phyloP scores from a whole-genome alignment of 768 basidiomycete genomes.

The Leucogyrophana mollusca region DNA sequence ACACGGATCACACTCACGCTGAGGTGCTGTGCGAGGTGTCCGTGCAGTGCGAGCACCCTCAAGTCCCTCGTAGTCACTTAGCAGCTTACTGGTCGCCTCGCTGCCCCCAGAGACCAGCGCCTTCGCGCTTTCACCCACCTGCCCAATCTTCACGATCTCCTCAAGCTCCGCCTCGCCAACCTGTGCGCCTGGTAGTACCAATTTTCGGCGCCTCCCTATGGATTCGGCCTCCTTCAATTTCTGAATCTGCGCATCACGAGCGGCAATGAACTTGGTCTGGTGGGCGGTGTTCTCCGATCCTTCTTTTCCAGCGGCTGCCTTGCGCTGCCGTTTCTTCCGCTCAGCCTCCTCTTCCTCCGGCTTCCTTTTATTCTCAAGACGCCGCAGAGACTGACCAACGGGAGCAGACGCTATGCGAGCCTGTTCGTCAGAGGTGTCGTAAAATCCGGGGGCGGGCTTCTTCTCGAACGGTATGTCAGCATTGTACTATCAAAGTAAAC shows the following conservation, averaged over 20 bases:
- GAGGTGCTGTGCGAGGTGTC: conserved; percentile 92
- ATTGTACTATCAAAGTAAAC: conserved; percentile 89
- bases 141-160: conserved; percentile 98
- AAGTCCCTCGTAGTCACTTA: conserved; percentile 92
- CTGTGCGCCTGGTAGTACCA: conserved; percentile 85
- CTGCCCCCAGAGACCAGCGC: conserved; percentile 79
- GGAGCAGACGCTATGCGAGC: conserved; percentile 84
- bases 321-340: conserved; percentile 84
- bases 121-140: conserved; percentile 86
- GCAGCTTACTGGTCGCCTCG: conserved; percentile 79
- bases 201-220: conserved; percentile 82
- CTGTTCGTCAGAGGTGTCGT: conserved; percentile 94
- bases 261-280: conserved; percentile 95
- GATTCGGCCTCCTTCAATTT: conserved; percentile 97
- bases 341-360: conserved; percentile 94
- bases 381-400: conserved; percentile 85
- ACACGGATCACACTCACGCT: conserved; percentile 59
- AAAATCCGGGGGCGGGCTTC: conserved; percentile 92
- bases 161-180: conserved; percentile 94
- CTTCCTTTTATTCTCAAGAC: conserved; percentile 95
- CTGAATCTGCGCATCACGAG: conserved; percentile 96
- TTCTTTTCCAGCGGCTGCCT: conserved; percentile 60
- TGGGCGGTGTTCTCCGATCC: conserved; percentile 56
- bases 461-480: conserved; percentile 99
- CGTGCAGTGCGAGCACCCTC: conserved; percentile 88